phyloP scores from a whole-genome alignment of 208 protist genomes.

The Naegleria lovaniensis region DNA sequence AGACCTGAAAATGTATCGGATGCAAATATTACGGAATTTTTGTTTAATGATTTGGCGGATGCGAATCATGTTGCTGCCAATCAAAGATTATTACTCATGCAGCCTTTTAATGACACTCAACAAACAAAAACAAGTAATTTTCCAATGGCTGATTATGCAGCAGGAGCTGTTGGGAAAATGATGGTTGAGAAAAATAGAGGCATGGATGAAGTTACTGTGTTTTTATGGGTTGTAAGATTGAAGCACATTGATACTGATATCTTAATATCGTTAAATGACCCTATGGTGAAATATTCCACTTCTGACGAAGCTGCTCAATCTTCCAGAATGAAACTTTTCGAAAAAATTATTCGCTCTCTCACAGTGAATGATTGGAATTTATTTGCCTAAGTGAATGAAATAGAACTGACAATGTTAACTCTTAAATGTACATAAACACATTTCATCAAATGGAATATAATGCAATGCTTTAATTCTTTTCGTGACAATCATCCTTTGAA shows the following conservation, averaged over 20 bases:
- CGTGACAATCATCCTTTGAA: too few relatives aligned
- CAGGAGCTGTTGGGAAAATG: background rate
- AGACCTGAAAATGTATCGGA: background rate
- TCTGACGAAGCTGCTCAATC: background rate
- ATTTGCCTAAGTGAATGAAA: background rate
- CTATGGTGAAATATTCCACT: background rate
- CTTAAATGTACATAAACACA: background rate
- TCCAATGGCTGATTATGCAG: background rate
- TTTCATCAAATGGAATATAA: background rate
- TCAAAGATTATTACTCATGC: background rate
- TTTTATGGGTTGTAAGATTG: background rate
- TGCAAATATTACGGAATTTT: background rate
- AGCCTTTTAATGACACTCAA: background rate
- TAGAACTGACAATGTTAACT: too few relatives aligned
- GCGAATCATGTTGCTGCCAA: background rate
- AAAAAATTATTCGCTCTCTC: background rate
- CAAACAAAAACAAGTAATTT: background rate
- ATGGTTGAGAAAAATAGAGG: background rate
- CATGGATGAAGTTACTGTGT: background rate
- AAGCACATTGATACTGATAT: background rate
- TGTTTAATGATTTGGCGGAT: background rate
- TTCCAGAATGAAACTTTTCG: background rate
- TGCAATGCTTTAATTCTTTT: too few relatives aligned
- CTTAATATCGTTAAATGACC: background rate
- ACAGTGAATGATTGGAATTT: background rate